Evolutionary conservation across 495 filamentous ascomycete species (phyloP), one percentile per base, ranked within the genome.

Genomic region (Penicillium angulare): DNA sequence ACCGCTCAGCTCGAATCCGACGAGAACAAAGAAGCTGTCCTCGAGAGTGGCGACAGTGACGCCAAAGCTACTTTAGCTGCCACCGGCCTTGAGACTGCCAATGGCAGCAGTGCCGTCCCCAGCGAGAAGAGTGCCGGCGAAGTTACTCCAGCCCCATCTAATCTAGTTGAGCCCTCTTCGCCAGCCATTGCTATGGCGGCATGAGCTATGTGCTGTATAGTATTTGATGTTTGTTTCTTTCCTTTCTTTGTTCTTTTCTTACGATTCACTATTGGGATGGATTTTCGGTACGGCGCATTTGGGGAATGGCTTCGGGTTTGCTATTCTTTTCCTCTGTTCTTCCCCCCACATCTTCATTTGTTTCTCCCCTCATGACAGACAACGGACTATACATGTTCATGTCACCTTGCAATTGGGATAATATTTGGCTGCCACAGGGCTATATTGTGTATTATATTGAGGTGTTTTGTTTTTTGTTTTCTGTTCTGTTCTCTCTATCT

Each of bases 11-110:
- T 73, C 8, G 66, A 66, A 31, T 34, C 45, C 13, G 52, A 57
- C 23, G 78, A 77, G 29, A 69, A 66, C 32, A 80, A 69, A 64
- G 71, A 52, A 15, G 55, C 44, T 15, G 60, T 53, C 10, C 54
- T 65, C 9, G 71, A 65, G 56, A 84, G 78, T 16, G 84, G 77
- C 20, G 85, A 88, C 27, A 86, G 83, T 50, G 89, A 89, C 62
- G 83, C 79, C 67, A 95, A 93, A 66, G 79, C 86, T 65, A 87
- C 87, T 57, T 81, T 86, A 49, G 84, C 84, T 48, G 84, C 79
- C 63, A 85, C 80, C 53, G 84, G 83, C 52, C 60, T 82, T 44
- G 82, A 82, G 42, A 63, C 58, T 9, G 16, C 51, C 46, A 60
- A 63, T 49, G 60, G 63, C n/a, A 60, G 56, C 53, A 75, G 74